These are phyloP conservation scores for Salix caprea DNA, from an alignment of 345 rosid species.

Conservation along the genomic window DNA sequence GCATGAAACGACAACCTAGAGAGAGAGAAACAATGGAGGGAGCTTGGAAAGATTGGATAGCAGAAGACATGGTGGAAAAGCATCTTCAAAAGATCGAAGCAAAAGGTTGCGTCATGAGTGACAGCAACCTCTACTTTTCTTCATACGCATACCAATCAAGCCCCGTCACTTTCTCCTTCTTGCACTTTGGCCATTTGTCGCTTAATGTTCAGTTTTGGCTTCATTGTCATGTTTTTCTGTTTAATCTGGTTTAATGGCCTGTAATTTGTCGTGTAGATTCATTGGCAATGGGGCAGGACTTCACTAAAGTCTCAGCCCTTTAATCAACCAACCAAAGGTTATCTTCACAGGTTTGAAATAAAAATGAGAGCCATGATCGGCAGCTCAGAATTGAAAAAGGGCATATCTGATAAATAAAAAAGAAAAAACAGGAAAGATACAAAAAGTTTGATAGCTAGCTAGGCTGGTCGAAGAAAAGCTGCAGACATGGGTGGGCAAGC, in stretches of 20 bases:
- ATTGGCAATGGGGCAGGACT: not conserved
- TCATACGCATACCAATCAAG: slow-evolving; percentile 9
- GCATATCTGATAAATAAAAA: too few relatives aligned
- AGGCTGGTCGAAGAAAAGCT: slow-evolving; percentile 3
- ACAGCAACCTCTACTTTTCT: slow-evolving; percentile 14
- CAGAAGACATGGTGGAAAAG: slow-evolving; percentile 20
- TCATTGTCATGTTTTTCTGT: not conserved
- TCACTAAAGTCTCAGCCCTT: not conserved
- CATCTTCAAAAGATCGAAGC: slow-evolving; percentile 20
- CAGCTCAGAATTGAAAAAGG: not conserved
- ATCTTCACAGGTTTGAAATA: not conserved
- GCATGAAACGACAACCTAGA: slow-evolving; percentile 7
- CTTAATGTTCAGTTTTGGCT: not conserved
- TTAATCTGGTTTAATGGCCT: not conserved
- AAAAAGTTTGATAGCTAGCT: not conserved
- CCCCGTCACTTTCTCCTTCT: not conserved
- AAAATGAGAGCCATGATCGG: not conserved
- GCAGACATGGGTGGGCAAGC: slow-evolving; percentile 4
- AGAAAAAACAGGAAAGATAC: not conserved
- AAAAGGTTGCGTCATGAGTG: slow-evolving; percentile 13
- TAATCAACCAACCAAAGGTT: not conserved
- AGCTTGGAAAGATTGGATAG: slow-evolving; percentile 3
- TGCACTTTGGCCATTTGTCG: not conserved
- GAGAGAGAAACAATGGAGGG: not conserved
- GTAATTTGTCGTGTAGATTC: not conserved